These are phyloP conservation scores for Nidularia pulvinata DNA, from an alignment of 768 basidiomycete species.

Conservation along the genomic window DNA sequence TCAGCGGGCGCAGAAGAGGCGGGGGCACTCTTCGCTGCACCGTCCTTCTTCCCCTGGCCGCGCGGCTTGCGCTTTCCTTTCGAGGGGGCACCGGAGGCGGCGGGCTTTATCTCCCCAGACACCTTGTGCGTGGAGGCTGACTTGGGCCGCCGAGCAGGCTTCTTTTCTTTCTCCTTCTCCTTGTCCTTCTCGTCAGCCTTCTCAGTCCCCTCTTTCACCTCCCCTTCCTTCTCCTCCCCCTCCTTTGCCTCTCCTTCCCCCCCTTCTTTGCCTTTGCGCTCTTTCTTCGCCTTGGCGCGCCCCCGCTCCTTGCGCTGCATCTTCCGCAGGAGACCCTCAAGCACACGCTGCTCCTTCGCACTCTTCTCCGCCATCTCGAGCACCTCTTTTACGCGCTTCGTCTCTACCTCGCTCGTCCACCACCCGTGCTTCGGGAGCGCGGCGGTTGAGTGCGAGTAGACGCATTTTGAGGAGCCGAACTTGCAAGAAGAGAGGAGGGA, in stretches of 20 bases:
- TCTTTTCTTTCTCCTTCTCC: neutral
- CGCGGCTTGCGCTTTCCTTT: neutral
- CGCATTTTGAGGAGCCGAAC: conserved; percentile 30
- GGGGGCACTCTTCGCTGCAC: neutral
- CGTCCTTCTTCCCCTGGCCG: neutral
- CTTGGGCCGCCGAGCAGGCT: neutral
- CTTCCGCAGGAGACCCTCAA: neutral
- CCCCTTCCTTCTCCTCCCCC: neutral
- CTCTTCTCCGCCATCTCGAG: neutral
- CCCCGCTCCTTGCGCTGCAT: neutral
- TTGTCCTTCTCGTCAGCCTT: neutral
- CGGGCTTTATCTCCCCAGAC: neutral
- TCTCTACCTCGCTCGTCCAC: conserved; percentile 24
- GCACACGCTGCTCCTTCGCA: neutral
- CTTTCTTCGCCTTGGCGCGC: neutral
- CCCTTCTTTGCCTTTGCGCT: neutral
- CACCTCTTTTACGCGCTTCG: neutral
- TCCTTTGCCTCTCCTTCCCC: neutral
- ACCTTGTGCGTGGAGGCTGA: neutral
- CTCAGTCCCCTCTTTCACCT: neutral
- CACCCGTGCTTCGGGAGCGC: conserved; percentile 35
- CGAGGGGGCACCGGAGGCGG: neutral
- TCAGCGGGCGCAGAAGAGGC: neutral
- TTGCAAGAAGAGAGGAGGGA: conserved; percentile 38
- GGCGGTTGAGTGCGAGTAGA: conserved; percentile 38